A percentile compares a stretch with the other conserved stretches of the same genome.
Evolutionary conservation across 371 early-diverging fungal genomes (phyloP).

Genomic region (Mucor lusitanicus): DNA sequence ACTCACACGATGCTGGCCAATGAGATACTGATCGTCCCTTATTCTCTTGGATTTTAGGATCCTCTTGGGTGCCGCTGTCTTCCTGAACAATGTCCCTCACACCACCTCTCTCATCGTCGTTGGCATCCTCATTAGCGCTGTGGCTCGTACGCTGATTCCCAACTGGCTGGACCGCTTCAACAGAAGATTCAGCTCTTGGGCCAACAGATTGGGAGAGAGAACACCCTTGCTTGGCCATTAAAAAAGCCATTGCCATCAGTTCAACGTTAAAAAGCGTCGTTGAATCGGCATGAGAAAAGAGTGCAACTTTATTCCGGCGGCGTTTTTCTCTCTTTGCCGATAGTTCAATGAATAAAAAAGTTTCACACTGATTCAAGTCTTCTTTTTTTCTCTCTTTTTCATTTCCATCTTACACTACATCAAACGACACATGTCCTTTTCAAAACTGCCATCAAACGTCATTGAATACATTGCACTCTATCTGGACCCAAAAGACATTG

Average conservation of each 20-base stretch:
- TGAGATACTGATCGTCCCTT: neutral
- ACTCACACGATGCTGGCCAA: neutral
- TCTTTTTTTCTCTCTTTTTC: neutral
- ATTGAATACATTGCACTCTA: slow-evolving; percentile 5
- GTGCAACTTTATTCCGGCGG: neutral
- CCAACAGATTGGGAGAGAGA: slow-evolving; percentile 43
- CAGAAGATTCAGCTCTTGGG: slow-evolving; percentile 39
- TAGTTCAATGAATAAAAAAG: neutral
- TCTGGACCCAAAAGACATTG: neutral
- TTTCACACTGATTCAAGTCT: neutral
- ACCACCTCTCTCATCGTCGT: slow-evolving; percentile 37
- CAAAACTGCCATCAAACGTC: neutral
- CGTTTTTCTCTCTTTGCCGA: neutral
- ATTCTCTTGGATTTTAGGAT: slow-evolving; percentile 26
- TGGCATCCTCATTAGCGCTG: slow-evolving; percentile 47
- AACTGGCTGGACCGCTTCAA: slow-evolving; percentile 42
- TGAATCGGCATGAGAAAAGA: neutral
- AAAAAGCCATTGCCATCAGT: neutral
- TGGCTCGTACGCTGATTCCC: slow-evolving; percentile 45
- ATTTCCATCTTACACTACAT: neutral
- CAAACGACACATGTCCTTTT: neutral
- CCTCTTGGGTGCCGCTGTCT: slow-evolving; percentile 36
- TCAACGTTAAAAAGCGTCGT: neutral
- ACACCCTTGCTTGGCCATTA: slow-evolving; percentile 36
- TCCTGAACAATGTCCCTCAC: slow-evolving; percentile 34